Conservation (phyloP, 106 monocot species). For the Dioscorea alata region DNA sequence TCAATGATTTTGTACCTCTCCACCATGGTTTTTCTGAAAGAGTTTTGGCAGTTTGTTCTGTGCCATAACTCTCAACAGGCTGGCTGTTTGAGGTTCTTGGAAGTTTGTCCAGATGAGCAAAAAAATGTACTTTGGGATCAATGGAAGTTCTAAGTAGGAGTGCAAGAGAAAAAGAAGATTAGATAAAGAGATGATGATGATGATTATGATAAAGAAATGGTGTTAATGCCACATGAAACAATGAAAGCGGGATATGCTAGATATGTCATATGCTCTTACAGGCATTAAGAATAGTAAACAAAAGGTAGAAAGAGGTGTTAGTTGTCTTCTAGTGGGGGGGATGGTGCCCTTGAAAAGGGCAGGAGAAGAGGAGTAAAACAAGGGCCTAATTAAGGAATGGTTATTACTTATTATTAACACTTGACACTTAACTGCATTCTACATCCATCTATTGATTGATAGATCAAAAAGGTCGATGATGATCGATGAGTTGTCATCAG, state of each 20-base stretch:
- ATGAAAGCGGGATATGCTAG: constrained; percentile 46
- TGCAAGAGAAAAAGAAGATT: background rate
- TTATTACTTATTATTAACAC: background rate
- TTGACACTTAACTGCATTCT: background rate
- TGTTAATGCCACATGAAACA: constrained; percentile 18
- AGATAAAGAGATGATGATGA: background rate
- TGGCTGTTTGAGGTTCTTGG: background rate
- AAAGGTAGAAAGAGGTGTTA: constrained; percentile 3
- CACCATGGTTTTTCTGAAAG: background rate
- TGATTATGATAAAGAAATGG: background rate
- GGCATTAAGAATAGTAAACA: background rate
- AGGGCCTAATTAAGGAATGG: constrained; percentile 6
- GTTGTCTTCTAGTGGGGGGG: background rate
- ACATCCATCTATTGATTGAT: background rate
- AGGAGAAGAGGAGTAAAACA: constrained; percentile 58
- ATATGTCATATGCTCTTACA: constrained; percentile 7
- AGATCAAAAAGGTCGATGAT: no score
- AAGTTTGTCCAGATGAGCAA: constrained; percentile 7
- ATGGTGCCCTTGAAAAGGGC: constrained; percentile 35
- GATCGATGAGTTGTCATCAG: constrained; percentile 13
- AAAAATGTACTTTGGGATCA: constrained; percentile 10
- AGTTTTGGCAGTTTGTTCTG: constrained; percentile 3
- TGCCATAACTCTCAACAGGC: background rate
- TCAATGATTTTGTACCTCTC: no score
- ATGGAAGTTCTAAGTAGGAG: background rate